phyloP scores from a whole-genome alignment of 768 basidiomycete genomes.

The Leucosporidium creatinivorum region DNA sequence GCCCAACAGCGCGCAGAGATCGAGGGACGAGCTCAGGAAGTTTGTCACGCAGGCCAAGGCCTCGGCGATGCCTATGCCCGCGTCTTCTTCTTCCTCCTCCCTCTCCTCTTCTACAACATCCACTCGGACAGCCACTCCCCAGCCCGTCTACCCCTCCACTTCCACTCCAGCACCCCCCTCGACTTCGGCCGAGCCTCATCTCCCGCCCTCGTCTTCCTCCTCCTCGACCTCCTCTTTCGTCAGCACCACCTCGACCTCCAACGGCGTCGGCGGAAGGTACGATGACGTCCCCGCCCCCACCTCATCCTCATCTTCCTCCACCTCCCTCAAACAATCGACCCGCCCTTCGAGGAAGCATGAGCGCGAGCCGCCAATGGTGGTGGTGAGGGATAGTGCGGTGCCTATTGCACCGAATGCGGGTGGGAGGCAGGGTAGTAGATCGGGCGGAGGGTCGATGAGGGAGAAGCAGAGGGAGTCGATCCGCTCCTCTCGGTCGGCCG shows the following conservation, averaged over 20 bases:
- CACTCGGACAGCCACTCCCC: too few species aligned
- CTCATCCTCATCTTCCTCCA: background rate
- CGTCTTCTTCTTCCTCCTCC: background rate
- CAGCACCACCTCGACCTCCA: background rate
- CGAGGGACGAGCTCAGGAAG: constrained; percentile 62
- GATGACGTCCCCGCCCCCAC: background rate
- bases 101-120: too few species aligned
- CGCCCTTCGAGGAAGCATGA: too few species aligned
- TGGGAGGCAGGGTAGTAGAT: too few species aligned
- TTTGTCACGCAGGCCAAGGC: constrained; percentile 40
- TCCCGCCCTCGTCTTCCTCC: background rate
- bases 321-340: background rate
- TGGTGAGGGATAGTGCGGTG: too few species aligned
- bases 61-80: background rate
- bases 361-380: too few species aligned
- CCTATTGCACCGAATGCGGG: too few species aligned
- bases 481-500: too few species aligned
- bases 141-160: background rate
- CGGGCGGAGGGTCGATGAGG: too few species aligned
- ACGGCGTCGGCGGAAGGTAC: background rate
- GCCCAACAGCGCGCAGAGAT: constrained; percentile 14
- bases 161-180: background rate
- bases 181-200: background rate
- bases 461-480: too few species aligned
- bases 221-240: background rate